Conservation (phyloP, 1,139 yeast genomes). For the Hansenula lynferdii region DNA sequence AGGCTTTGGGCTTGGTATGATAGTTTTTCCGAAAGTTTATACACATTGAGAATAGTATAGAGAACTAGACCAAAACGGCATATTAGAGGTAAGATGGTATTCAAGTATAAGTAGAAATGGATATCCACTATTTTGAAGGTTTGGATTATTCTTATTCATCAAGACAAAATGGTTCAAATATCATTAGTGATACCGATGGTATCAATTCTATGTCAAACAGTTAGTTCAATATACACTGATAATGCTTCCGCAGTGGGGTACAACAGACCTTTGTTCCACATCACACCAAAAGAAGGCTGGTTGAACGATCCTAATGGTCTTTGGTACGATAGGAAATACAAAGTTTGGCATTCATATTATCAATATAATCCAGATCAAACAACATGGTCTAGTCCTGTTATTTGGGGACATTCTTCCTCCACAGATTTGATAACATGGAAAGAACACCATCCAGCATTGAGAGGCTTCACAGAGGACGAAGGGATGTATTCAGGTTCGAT, state of each 20-base stretch:
- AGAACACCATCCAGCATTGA: constrained; percentile 24
- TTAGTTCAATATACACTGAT: not conserved
- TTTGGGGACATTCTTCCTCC: constrained; percentile 35
- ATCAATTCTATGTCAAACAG: not conserved
- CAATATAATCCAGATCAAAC: constrained; percentile 30
- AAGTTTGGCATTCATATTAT: constrained; percentile 29
- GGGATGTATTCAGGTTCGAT: constrained; percentile 32
- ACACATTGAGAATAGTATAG: too few species aligned
- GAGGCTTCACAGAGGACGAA: constrained; percentile 26
- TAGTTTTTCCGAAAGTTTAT: too few species aligned
- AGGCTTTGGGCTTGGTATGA: too few species aligned
- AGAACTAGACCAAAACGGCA: too few species aligned
- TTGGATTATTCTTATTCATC: too few species aligned
- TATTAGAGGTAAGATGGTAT: too few species aligned
- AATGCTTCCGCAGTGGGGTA: too few species aligned
- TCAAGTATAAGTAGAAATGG: too few species aligned
- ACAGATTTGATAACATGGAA: constrained; percentile 30
- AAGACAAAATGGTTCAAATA: too few species aligned
- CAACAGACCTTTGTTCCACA: constrained; percentile 20
- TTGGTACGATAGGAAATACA: constrained; percentile 21
- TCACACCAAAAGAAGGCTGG: constrained; percentile 24
- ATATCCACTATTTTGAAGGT: too few species aligned
- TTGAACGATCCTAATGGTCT: constrained; percentile 27
- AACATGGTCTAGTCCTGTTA: constrained; percentile 25
- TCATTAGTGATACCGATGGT: not conserved